These are phyloP conservation scores for Elsinoe necatrix DNA, from an alignment of 2,329 filamentous ascomycete genomes.

Conservation along the genomic window DNA sequence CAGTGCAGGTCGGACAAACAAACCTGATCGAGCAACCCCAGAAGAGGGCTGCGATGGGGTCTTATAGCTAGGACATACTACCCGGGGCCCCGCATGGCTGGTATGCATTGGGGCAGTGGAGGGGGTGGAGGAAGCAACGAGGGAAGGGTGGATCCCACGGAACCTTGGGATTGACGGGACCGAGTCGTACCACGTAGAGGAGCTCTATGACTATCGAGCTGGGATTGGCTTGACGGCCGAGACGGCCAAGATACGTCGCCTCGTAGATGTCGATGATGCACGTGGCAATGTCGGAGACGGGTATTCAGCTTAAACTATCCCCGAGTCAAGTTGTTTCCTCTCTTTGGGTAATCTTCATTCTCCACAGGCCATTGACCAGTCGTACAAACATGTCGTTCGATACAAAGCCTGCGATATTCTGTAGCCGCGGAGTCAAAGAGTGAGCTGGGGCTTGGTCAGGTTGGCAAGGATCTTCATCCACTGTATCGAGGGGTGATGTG, in stretches of 20 bases:
- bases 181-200: conserved; percentile 1
- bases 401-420: background rate
- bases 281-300: background rate
- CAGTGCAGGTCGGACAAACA: background rate
- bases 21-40: background rate
- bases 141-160: conserved; percentile 10
- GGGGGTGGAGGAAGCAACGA: background rate
- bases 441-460: background rate
- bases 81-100: conserved; percentile 1
- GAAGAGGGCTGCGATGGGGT: background rate
- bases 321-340: background rate
- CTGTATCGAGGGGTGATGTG: conserved; percentile 6
- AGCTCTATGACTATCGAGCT: conserved; percentile 1
- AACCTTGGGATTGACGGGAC: conserved; percentile 10
- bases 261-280: background rate
- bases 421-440: background rate
- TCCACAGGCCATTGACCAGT: background rate
- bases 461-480: conserved; percentile 3
- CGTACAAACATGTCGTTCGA: background rate
- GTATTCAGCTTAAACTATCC: background rate
- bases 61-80: conserved; percentile 1
- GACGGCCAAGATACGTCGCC: background rate
- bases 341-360: background rate
- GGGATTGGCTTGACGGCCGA: background rate
- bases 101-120: background rate